These are phyloP conservation scores for Lotus japonicus DNA, from an alignment of 306 rosid species.

Conservation along the genomic window DNA sequence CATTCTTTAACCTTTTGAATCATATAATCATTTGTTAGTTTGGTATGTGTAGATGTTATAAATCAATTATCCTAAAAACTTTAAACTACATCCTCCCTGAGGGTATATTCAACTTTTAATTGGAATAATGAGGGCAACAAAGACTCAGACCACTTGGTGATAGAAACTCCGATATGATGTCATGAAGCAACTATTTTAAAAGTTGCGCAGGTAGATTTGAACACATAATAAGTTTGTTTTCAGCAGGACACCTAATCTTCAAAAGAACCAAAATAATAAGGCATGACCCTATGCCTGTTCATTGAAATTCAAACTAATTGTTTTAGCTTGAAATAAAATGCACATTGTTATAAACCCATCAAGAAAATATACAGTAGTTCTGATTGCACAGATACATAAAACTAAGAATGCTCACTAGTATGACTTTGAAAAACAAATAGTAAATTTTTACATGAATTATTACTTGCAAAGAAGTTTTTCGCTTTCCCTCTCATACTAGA, in stretches of 20 bases:
- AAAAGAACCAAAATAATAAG: background rate
- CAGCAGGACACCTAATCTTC: background rate
- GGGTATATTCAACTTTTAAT: too few species aligned
- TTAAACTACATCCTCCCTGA: too few species aligned
- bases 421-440: too few species aligned
- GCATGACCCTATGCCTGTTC: background rate
- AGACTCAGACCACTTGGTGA: too few species aligned
- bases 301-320: background rate
- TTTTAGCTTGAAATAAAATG: background rate
- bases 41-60: background rate
- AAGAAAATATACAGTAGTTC: slow-evolving; percentile 3
- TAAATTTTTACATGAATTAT: too few species aligned
- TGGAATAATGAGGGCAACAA: too few species aligned
- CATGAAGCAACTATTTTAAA: too few species aligned
- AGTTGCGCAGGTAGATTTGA: too few species aligned
- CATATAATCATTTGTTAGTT: background rate
- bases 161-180: too few species aligned
- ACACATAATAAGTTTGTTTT: background rate
- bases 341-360: background rate
- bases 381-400: background rate
- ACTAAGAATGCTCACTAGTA: background rate
- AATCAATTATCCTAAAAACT: too few species aligned
- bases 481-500: too few species aligned
- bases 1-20: background rate
- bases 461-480: too few species aligned